A percentile compares a stretch with the other conserved stretches of the same genome.
Conservation (phyloP, 2,329 filamentous ascomycete genomes). For the Knufia petricola region DNA sequence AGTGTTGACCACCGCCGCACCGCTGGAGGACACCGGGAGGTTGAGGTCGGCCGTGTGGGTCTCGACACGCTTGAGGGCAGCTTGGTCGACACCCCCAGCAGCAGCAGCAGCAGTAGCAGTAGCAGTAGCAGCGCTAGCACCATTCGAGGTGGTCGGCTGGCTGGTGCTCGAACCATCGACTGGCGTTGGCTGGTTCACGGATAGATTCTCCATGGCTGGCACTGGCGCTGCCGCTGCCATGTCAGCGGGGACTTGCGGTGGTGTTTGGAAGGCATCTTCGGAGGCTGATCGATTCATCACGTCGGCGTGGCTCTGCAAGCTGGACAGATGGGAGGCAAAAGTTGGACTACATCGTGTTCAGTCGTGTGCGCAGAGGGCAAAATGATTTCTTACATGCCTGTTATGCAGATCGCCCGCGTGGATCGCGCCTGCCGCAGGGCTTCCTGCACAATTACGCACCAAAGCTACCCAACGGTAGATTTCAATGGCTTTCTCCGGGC, state of each 20-base stretch:
- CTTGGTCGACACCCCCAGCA: no score
- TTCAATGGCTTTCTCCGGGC: no score
- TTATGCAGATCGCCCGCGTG: not conserved
- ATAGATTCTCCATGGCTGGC: constrained; percentile 1
- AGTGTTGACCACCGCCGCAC: constrained; percentile 38
- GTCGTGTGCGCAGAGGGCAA: not conserved
- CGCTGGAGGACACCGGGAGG: constrained; percentile 30
- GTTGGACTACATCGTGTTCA: not conserved
- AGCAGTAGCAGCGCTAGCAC: no score
- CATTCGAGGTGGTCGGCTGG: not conserved
- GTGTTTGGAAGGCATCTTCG: not conserved
- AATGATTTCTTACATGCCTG: no score
- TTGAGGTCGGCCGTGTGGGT: constrained; percentile 8
- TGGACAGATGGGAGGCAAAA: not conserved
- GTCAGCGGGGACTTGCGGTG: not conserved
- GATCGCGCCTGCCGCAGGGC: not conserved
- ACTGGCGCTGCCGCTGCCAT: not conserved
- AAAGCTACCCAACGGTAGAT: no score
- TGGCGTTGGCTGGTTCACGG: not conserved
- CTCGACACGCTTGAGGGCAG: not conserved
- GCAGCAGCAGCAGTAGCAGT: no score
- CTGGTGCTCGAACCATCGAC: not conserved
- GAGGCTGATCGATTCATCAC: not conserved
- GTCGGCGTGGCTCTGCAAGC: not conserved
- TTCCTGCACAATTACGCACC: no score